Evolutionary conservation across 140 eudicot genomes (phyloP), one percentile per base, ranked within the genome.

Genomic region (Bidens hawaiensis): DNA sequence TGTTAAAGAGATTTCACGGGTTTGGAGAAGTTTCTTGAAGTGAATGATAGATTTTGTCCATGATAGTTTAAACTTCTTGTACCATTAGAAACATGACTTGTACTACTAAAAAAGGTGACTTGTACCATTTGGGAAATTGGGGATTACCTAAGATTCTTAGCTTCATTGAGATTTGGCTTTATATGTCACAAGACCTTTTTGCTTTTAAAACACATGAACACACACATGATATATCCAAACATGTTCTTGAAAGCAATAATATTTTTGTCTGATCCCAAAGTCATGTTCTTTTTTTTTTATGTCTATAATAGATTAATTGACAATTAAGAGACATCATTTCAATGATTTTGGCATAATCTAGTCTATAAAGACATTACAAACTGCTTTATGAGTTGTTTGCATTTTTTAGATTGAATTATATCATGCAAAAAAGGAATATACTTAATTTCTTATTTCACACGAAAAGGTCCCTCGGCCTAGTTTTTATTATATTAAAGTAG

Each of bases 1-100:
- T n/a, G n/a, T n/a, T n/a, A n/a, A n/a, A n/a, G n/a, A n/a, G n/a
- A 60, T 63, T 61, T 79, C 83, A 82, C 78, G 85, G 81, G 86
- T 74, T 43, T 72, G 71, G 76, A 59, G 47, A 64, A 34, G 60
- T 70, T 49, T 58, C 73, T 65, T 66, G 71, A 60, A 66, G 64
- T 62, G 45, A 60, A 76, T n/a, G 58, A 68, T 70, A 60, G 57
- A 48, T 19, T 73, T 74, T 82, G 84, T 67, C 76, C 62, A 64
- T 48, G 6, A 43, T 40, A 18, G 34, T 26, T 43, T 46, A 48
- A 40, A 61, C 48, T 47, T 67, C 31, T 63, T 76, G 79, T 60
- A 38, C 53, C 61, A 26, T 13, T 31, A 6, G 68, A 27, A 65
- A 52, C 30, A 51, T 65, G 50, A 40, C 18, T 66, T 69, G 76